Conservation (phyloP, 2,329 filamentous ascomycete species). For the Ustulina deusta region DNA sequence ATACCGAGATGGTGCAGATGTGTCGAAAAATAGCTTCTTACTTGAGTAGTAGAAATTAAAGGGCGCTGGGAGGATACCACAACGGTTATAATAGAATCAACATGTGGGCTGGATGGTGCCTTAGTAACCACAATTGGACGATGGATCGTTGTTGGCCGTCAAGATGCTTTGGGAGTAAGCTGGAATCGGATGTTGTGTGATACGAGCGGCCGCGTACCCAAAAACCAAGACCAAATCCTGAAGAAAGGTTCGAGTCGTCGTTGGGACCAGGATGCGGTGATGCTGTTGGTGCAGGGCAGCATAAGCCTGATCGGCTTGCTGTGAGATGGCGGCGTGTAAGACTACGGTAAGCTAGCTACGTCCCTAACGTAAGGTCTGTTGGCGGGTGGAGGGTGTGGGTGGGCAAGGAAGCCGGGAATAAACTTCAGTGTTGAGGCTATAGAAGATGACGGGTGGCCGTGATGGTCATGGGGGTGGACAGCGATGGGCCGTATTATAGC, state of each 20-base stretch:
- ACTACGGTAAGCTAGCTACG: neutral
- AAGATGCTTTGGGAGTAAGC: neutral
- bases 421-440: no score
- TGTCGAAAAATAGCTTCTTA: neutral
- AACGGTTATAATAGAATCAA: neutral
- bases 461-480: neutral
- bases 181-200: neutral
- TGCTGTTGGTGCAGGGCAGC: conserved; percentile 2
- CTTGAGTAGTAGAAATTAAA: neutral
- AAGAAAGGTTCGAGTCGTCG: neutral
- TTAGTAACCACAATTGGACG: neutral
- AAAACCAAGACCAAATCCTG: neutral
- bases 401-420: no score
- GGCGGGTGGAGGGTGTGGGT: neutral
- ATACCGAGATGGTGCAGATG: neutral
- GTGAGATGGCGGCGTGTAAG: conserved; percentile 1
- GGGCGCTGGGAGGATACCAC: neutral
- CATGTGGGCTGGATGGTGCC: neutral
- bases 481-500: neutral
- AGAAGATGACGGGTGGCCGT: no score
- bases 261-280: conserved; percentile 6
- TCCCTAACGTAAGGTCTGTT: neutral
- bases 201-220: neutral
- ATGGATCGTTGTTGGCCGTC: neutral
- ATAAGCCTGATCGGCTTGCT: neutral